Evolutionary conservation across 2,329 filamentous ascomycete genomes (phyloP).

Genomic region (Gaeumannomyces sp.): DNA sequence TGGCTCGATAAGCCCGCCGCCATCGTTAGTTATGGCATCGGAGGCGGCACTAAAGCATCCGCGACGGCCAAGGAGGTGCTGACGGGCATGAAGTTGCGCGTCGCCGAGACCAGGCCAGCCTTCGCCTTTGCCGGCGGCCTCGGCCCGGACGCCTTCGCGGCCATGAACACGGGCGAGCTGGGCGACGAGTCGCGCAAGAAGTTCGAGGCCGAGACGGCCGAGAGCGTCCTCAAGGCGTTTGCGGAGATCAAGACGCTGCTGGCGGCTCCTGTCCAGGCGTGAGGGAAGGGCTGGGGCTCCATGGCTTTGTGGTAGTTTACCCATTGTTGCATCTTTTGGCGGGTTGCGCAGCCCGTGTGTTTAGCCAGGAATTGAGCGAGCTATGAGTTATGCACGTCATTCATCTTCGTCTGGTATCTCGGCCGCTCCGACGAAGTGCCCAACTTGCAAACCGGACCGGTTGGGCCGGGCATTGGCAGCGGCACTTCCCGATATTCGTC

Average conservation of each 20-base stretch:
- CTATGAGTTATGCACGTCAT: too few relatives aligned
- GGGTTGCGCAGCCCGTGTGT: too few relatives aligned
- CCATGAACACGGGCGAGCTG: slow-evolving; percentile 3
- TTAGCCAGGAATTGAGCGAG: too few relatives aligned
- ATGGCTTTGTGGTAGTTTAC: too few relatives aligned
- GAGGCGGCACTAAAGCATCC: slow-evolving; percentile 30
- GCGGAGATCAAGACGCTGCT: slow-evolving; percentile 6
- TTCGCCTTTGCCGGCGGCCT: slow-evolving; percentile 7
- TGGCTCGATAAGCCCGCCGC: slow-evolving; percentile 48
- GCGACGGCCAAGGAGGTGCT: slow-evolving; percentile 21
- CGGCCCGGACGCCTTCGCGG: slow-evolving; percentile 1
- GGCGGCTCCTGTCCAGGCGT: slow-evolving; percentile 1
- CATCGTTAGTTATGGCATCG: slow-evolving; percentile 48
- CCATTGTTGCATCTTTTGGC: too few relatives aligned
- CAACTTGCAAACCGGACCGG: too few relatives aligned
- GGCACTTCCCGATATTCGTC: too few relatives aligned
- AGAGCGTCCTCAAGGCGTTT: slow-evolving; percentile 4
- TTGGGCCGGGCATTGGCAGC: too few relatives aligned
- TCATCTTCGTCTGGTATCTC: too few relatives aligned
- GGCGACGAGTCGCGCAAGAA: slow-evolving; percentile 6
- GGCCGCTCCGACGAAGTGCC: too few relatives aligned
- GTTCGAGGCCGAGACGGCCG: neutral
- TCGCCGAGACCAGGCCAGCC: slow-evolving; percentile 13
- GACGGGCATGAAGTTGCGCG: slow-evolving; percentile 14
- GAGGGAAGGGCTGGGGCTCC: too few relatives aligned